Percentiles rank a stretch among this genome's conserved stretches.
Evolutionary conservation across 306 rosid species (phyloP).

Genomic region (Vigna unguiculata): DNA sequence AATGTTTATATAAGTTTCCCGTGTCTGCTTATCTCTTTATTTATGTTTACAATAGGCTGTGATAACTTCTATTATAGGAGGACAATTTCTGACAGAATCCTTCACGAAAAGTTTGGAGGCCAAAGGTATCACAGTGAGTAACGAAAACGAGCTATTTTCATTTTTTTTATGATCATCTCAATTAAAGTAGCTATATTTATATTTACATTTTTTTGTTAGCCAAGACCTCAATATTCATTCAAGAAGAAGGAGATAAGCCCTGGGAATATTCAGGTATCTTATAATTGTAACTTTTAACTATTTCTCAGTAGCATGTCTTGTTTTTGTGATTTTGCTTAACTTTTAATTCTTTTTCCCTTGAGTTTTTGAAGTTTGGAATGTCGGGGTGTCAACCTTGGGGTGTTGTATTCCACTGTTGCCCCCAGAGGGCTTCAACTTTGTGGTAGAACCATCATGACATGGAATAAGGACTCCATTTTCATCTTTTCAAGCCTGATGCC

Average conservation of each 20-base stretch:
- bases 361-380: not conserved
- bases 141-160: conserved; percentile 22
- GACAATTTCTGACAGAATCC: conserved; percentile 95
- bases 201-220: conserved; percentile 49
- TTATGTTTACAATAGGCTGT: conserved; percentile 68
- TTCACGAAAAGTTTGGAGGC: conserved; percentile 94
- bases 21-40: conserved; percentile 26
- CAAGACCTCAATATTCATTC: conserved; percentile 89
- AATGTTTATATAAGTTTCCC: not conserved
- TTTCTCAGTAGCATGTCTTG: not conserved
- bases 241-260: conserved; percentile 93
- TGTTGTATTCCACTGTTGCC: conserved; percentile 22
- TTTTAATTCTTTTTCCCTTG: not conserved
- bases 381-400: not conserved
- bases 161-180: conserved; percentile 4
- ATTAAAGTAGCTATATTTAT: conserved; percentile 30
- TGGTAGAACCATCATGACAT: not conserved
- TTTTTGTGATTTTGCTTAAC: not conserved
- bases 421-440: not conserved
- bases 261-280: conserved; percentile 89
- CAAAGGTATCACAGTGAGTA: conserved; percentile 86
- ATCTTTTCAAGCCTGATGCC: conserved; percentile 24
- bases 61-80: conserved; percentile 88
- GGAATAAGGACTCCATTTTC: not conserved
- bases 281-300: conserved; percentile 8